These are phyloP conservation scores for Candida michaelii DNA, from an alignment of 805 yeast species.

Conservation along the genomic window DNA sequence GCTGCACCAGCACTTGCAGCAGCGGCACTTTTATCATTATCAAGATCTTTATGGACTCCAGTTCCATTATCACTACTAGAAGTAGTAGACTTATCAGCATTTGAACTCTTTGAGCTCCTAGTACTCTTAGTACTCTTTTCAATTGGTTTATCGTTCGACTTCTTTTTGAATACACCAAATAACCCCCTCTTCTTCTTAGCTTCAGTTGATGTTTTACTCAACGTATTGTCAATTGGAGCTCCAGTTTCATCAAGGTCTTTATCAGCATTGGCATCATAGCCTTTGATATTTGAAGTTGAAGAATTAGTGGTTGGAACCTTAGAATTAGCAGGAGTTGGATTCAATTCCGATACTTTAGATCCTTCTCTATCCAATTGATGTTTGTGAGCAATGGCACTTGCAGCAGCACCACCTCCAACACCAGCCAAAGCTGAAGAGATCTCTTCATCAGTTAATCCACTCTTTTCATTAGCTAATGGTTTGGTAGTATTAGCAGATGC, in stretches of 20 bases:
- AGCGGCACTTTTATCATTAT: background rate
- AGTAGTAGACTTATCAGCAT: constrained; percentile 39
- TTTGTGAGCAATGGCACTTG: background rate
- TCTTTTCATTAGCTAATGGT: constrained; percentile 4
- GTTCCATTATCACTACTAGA: constrained; percentile 1
- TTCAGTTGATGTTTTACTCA: background rate
- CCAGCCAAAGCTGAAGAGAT: constrained; percentile 1
- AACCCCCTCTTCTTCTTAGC: constrained; percentile 3
- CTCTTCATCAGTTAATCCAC: constrained; percentile 1
- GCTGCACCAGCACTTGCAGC: constrained; percentile 9
- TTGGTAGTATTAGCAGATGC: constrained; percentile 9
- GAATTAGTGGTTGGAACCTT: constrained; percentile 3
- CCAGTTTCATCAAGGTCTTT: constrained; percentile 2
- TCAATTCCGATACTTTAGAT: background rate
- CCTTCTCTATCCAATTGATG: background rate
- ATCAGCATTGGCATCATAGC: background rate
- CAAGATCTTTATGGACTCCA: constrained; percentile 5
- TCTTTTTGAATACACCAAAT: constrained; percentile 4
- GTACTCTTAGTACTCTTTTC: background rate
- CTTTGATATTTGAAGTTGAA: constrained; percentile 4
- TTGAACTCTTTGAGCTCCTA: too few species aligned
- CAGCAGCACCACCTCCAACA: background rate
- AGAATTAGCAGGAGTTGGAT: constrained; percentile 10
- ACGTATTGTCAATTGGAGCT: background rate
- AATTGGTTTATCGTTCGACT: background rate